Evolutionary conservation across 768 basidiomycete species (phyloP), one percentile per base, ranked within the genome.

Genomic region (Austroboletus eburneus): DNA sequence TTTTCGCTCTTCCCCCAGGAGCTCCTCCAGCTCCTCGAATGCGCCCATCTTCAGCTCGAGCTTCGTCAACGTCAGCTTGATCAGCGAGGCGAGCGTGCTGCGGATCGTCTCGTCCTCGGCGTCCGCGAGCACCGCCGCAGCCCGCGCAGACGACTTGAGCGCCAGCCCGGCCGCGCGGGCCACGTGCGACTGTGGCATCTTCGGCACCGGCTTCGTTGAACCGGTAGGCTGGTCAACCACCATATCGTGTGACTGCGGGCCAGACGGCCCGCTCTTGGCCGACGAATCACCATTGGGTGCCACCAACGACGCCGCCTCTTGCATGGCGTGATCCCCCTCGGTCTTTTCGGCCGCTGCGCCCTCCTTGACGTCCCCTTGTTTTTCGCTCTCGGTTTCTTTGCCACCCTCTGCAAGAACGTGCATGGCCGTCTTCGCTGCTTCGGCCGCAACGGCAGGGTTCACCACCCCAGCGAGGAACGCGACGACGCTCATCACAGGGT

Each of bases 401-500:
- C 34, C 71, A 3, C 76, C 80, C 52, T 83, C 81, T 9, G 83
- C 85, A 17, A 95, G 74, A 47, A 87, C 87, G 37, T 87, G 87
- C 50, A 95, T 68, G 0, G 92, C 93, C 0, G 83, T 83, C 64
- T 92, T 92, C 6, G 96, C 96, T 1, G 94, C 95, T 49, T 92
- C 92, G 0, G 91, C 88, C 4, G 94, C 95, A 4, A 96, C 87
- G 1, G 85, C 84, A 0, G 92, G 91, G 9, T 82, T 83, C 7
- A 98, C 87, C 9, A 94, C 92, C 6, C 91, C 88, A 8, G 96
- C 92, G 20, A 99, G 74, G 72, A 97, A 98, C 2, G 96, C 92
- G 17, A 98, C 94, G 20, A 98, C 96, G 64, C 89, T 91, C 92
- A 99, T 92, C 16, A 99, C 91, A 0, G 96, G 96, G 61, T 98